These are phyloP conservation scores for Daedaleopsis sinensis DNA, from an alignment of 768 basidiomycete genomes.

Conservation along the genomic window DNA sequence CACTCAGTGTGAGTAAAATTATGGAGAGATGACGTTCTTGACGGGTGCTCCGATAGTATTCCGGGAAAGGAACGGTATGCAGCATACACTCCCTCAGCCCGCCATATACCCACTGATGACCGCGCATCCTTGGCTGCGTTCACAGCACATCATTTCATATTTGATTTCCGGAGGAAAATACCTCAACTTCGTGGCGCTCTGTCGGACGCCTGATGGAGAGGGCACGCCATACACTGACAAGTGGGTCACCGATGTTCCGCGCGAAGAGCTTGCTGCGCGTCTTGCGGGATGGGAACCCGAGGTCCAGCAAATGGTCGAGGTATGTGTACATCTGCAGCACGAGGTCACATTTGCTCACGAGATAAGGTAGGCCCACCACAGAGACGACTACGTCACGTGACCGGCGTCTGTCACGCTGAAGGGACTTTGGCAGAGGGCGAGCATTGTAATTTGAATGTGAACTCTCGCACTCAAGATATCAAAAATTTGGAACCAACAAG, in stretches of 20 bases:
- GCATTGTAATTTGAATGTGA: not conserved
- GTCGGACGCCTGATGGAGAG: conserved; percentile 13
- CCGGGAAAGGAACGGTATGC: conserved; percentile 8
- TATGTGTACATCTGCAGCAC: conserved; percentile 10
- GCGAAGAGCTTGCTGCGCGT: conserved; percentile 16
- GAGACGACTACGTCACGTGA: not conserved
- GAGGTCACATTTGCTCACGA: too few species aligned
- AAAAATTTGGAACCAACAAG: not conserved
- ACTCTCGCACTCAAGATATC: not conserved
- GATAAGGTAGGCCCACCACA: not conserved
- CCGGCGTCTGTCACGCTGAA: not conserved
- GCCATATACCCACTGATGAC: not conserved
- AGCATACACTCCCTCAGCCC: not conserved
- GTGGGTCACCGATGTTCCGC: conserved; percentile 22
- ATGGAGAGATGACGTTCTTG: not conserved
- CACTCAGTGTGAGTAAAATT: not conserved
- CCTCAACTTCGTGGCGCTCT: conserved; percentile 21
- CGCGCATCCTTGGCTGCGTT: not conserved
- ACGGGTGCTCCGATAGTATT: conserved; percentile 2
- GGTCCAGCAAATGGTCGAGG: conserved; percentile 21
- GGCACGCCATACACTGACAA: conserved; percentile 17
- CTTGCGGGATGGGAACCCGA: conserved; percentile 25
- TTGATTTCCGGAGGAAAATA: conserved; percentile 21
- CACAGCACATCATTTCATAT: conserved; percentile 20
- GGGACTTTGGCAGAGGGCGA: not conserved